phyloP scores from a whole-genome alignment of 768 basidiomycete species.

The Phallus indusiatus region DNA sequence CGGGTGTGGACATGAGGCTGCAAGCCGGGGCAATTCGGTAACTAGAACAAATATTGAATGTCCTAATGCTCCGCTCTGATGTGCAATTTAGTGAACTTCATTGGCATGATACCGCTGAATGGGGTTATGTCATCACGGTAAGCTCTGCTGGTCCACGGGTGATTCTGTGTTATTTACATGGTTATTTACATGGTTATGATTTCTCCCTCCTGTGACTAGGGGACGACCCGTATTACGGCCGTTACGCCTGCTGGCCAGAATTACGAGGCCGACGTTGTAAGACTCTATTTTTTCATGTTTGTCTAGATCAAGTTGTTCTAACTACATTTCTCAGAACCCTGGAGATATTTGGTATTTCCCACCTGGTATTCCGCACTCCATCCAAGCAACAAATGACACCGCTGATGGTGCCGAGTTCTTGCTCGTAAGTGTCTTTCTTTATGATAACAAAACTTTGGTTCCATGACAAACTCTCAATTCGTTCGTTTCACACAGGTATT shows the following conservation, averaged over 20 bases:
- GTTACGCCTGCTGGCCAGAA: constrained; percentile 43
- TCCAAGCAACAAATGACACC: constrained; percentile 16
- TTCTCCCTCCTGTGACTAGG: constrained; percentile 22
- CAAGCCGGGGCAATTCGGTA: constrained; percentile 34
- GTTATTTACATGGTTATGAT: too few relatives aligned
- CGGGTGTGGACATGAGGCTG: constrained; percentile 33
- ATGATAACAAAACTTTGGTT: neutral
- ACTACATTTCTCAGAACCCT: constrained; percentile 18
- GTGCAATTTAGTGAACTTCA: constrained; percentile 29
- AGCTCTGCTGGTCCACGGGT: neutral
- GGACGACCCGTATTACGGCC: constrained; percentile 38
- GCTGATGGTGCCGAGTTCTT: constrained; percentile 45
- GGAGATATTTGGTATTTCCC: constrained; percentile 56
- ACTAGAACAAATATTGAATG: constrained; percentile 2
- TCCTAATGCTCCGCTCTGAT: neutral
- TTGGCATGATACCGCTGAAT: constrained; percentile 32
- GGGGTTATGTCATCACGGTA: constrained; percentile 19
- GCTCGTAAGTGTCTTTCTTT: constrained; percentile 17
- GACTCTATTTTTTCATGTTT: constrained; percentile 12
- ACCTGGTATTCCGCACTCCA: constrained; percentile 40
- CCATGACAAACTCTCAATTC: neutral
- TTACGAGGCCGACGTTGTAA: constrained; percentile 44
- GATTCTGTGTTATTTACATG: neutral
- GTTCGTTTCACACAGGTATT: constrained; percentile 17
- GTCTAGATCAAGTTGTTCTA: neutral